Base-by-base conservation (phyloP, 768 basidiomycete genomes). In the Strobilomyces echinocephalus region DNA sequence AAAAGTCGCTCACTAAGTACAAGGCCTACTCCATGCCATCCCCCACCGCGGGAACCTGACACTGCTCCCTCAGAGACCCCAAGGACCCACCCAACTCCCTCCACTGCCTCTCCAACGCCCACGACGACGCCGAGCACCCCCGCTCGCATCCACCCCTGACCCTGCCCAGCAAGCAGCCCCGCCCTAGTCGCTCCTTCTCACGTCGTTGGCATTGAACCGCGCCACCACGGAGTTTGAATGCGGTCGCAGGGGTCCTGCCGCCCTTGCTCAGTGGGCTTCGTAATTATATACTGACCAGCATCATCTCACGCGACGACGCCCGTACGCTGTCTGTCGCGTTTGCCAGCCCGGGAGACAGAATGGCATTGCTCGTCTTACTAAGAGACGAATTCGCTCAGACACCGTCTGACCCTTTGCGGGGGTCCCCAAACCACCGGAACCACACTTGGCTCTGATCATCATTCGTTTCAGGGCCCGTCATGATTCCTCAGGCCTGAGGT, bases 141-240 rank as follows among this genome's bases (percentile, higher is more conserved):
- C 8, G 8, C 34, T 36, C 18, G 15, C 15, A 11, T 21, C 42
- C n/a, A 18, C 38, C 28, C 31, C n/a, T 48, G 20, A 8, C 7
- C 1, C 39, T 21, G 16, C 2, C 24, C 34, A 8, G 21, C 42
- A 12, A 2, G 26, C 9, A 21, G 41, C 46, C 20, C 31, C 5
- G 33, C 44, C 41, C 34, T 10, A 15, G 12, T 14, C 36, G 45
- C 45, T 20, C 42, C 40, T 30, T 33, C 46, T 30, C 45, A 9
- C 50, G 4, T 24, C 57, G n/a, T 46, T 48, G 36, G 44, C 39
- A 40, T 42, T 30, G 42, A 16, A 20, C 54, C 24, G 43, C 52
- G 50, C 53, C 59, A 60, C 59, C 49, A 14, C 65, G 65, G 67
- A 67, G 65, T 69, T 67, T 63, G 58, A 67, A 69, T 69, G 26